Conservation (phyloP, 2,329 filamentous ascomycete species). For the Thelonectria discophora region DNA sequence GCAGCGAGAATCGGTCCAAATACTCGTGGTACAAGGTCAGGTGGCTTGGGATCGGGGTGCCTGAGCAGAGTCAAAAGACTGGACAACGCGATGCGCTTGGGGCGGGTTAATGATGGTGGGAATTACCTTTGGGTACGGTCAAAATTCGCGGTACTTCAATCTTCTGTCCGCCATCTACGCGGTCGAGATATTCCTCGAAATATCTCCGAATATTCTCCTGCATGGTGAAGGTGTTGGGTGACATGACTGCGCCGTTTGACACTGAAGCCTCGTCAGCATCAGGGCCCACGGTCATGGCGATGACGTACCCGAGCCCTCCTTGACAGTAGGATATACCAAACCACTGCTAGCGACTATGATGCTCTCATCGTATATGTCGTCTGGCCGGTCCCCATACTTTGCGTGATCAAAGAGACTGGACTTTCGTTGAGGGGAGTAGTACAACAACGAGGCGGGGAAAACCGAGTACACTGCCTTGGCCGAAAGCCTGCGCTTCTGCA, state of each 20-base stretch:
- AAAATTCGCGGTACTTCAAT: conserved; percentile 26
- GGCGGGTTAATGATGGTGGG: no score
- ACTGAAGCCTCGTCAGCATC: conserved; percentile 7
- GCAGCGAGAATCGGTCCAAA: conserved; percentile 29
- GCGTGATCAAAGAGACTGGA: conserved; percentile 23
- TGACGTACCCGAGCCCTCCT: neutral
- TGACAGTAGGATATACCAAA: conserved; percentile 29
- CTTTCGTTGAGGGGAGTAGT: conserved; percentile 23
- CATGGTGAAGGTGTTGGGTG: conserved; percentile 35
- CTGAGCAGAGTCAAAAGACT: neutral
- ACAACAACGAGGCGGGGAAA: conserved; percentile 27
- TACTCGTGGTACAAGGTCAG: conserved; percentile 31
- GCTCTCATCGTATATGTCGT: conserved; percentile 20
- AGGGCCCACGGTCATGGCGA: no score
- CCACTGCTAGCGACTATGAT: conserved; percentile 21
- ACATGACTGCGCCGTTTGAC: conserved; percentile 34
- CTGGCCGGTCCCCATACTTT: conserved; percentile 1
- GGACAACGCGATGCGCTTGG: no score
- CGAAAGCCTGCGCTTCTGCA: conserved; percentile 12
- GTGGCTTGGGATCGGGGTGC: conserved; percentile 24
- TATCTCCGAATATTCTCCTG: conserved; percentile 28
- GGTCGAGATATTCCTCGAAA: conserved; percentile 30
- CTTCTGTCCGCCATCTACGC: conserved; percentile 13
- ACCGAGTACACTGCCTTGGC: conserved; percentile 30
- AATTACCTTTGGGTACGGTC: conserved; percentile 28